Base-by-base conservation (phyloP, 2,329 filamentous ascomycete species). In the Curvularia sp. region DNA sequence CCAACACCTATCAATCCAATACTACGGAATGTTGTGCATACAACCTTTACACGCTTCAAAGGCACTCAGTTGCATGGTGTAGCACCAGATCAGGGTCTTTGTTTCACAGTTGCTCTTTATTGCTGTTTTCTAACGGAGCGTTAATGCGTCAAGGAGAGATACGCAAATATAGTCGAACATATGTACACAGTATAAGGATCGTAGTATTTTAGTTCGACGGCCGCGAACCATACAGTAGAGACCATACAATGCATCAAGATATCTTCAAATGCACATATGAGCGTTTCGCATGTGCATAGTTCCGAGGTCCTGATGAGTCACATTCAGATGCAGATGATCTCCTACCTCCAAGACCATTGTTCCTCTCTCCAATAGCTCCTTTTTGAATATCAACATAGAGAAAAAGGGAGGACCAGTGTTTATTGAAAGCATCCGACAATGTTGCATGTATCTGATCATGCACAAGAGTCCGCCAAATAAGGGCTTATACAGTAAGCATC, bases 401-500 rank as follows among this genome's bases (percentile, higher is more conserved):
- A 36, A n/a, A n/a, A 5, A 12, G 3, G 9, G 21, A 42, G 8
- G 4, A 12, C 8, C 2, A 34, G 28, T 2, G 19, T 7, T 8
- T 21, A 15, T n/a, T 10, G 3, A 18, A 30, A n/a, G 7, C 5
- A 13, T 19, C 28, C 10, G 10, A 47, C 13, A 15, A 56, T 57
- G 48, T 47, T 18, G 38, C 45, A 18, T 21, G 30, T 36, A 28
- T 27, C 38, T 21, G 45, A 57, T n/a, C 32, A 53, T n/a, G 32
- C 45, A 5, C 45, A 23, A 8, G 25, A 21, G 7, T n/a, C 19
- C 32, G 38, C 25, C 23, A 36, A 49, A 41, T n/a, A 28, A 13
- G n/a, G 25, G 7, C 30, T 55, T 6, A 30, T 7, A 12, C 55
- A 25, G 58, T 55, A 58, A 45, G 50, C 30, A 18, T 25, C 23